These are phyloP conservation scores for Heliosperma pusillum DNA, from an alignment of 148 eudicot genomes.

Conservation along the genomic window DNA sequence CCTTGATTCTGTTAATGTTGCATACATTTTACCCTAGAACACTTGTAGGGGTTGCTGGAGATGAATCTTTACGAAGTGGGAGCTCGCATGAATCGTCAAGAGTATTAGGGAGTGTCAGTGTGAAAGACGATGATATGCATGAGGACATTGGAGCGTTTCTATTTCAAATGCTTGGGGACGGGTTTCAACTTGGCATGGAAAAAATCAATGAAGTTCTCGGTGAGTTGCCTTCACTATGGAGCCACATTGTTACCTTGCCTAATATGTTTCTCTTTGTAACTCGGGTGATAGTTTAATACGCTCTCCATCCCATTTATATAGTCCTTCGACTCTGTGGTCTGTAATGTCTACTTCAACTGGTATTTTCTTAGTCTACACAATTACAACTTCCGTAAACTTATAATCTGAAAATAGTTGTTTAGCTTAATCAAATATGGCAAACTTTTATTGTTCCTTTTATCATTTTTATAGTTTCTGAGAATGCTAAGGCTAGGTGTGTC, in stretches of 20 bases:
- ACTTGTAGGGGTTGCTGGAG: neutral
- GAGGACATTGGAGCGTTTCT: constrained; percentile 54
- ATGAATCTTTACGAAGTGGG: constrained; percentile 5
- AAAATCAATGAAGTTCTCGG: constrained; percentile 67
- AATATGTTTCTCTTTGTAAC: neutral
- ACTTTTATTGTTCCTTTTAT: neutral
- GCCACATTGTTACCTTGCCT: neutral
- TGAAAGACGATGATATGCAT: constrained; percentile 30
- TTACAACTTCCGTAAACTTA: too few species aligned
- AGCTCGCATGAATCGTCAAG: constrained; percentile 1
- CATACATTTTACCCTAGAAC: neutral
- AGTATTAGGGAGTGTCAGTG: constrained; percentile 8
- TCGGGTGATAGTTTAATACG: neutral
- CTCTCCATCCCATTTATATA: neutral
- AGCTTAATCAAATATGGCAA: too few species aligned
- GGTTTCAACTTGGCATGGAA: constrained; percentile 52
- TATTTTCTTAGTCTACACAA: too few species aligned
- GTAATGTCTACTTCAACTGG: too few species aligned
- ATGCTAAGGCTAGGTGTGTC: neutral
- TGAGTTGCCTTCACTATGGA: constrained; percentile 23
- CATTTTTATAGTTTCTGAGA: neutral
- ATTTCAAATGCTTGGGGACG: constrained; percentile 72
- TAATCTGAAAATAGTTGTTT: too few species aligned
- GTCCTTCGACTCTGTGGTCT: too few species aligned
- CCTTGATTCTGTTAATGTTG: constrained; percentile 1